Percentiles rank a stretch among this genome's conserved stretches.
phyloP scores from a whole-genome alignment of 129 eudicot genomes.

The Lactuca saligna region DNA sequence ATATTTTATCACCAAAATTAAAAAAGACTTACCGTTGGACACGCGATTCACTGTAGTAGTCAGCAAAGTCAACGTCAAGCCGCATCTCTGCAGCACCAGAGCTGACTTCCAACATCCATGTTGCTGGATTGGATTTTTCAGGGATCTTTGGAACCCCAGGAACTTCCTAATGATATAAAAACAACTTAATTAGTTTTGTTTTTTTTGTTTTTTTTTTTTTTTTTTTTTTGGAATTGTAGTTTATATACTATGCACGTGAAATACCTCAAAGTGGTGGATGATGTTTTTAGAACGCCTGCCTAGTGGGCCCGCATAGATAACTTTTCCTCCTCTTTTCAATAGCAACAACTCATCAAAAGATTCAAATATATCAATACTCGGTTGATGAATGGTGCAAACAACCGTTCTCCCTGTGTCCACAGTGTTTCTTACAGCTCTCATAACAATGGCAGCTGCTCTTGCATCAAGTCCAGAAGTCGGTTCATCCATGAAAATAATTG shows the following conservation, averaged over 20 bases:
- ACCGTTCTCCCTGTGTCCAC: too few relatives aligned
- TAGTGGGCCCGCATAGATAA: slow-evolving; percentile 79
- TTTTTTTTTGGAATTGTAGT: not conserved
- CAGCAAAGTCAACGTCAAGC: slow-evolving; percentile 59
- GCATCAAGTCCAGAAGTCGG: too few relatives aligned
- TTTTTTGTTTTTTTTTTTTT: too few relatives aligned
- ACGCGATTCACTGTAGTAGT: slow-evolving; percentile 37
- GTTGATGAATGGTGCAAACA: too few relatives aligned
- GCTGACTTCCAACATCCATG: slow-evolving; percentile 79
- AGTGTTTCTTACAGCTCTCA: too few relatives aligned
- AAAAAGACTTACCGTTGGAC: slow-evolving; percentile 43
- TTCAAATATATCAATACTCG: slow-evolving; percentile 86
- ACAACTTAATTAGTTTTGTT: not conserved
- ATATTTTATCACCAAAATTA: not conserved
- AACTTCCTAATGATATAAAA: slow-evolving; percentile 36
- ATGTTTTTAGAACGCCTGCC: slow-evolving; percentile 68
- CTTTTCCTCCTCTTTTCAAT: slow-evolving; percentile 88
- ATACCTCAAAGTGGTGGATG: slow-evolving; percentile 78
- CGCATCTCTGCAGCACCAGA: slow-evolving; percentile 51
- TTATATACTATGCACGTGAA: not conserved
- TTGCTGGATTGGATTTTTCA: slow-evolving; percentile 63
- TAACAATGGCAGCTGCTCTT: too few relatives aligned
- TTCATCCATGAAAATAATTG: too few relatives aligned
- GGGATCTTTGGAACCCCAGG: slow-evolving; percentile 54
- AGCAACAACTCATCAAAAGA: slow-evolving; percentile 86